Conservation (phyloP, 495 filamentous ascomycete genomes). For the Oleoguttula mirabilis region DNA sequence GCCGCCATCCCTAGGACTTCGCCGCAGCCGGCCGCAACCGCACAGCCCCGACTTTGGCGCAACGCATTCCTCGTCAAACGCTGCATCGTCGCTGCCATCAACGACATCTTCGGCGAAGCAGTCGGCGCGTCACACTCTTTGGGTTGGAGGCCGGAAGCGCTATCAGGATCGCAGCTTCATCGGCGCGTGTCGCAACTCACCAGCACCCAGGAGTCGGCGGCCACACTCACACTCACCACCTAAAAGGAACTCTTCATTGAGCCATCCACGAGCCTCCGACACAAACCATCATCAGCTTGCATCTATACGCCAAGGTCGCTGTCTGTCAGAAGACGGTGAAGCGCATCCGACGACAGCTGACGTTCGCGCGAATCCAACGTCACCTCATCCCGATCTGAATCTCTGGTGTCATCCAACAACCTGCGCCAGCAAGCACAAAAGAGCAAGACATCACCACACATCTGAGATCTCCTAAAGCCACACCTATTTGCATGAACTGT, state of each 20-base stretch:
- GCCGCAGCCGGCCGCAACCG: not conserved
- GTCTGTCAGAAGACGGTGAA: no score
- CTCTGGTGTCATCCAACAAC: not conserved
- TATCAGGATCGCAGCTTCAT: not conserved
- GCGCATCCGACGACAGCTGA: not conserved
- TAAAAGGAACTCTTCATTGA: not conserved
- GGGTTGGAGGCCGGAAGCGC: not conserved
- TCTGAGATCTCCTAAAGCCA: not conserved
- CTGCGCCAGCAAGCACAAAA: not conserved
- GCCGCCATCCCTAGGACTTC: not conserved
- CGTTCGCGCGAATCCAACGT: not conserved
- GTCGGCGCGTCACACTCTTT: not conserved
- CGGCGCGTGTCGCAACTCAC: not conserved
- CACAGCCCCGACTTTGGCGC: not conserved
- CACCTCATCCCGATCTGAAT: not conserved
- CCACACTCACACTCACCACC: not conserved
- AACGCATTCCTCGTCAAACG: not conserved
- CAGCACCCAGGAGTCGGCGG: not conserved
- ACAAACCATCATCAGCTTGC: not conserved
- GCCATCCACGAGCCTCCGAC: not conserved
- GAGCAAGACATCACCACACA: not conserved
- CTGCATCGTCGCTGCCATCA: not conserved
- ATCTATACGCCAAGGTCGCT: no score
- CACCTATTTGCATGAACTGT: conserved; percentile 16
- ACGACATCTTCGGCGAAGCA: not conserved